Evolutionary conservation across 1,139 yeast species (phyloP).

Genomic region (Taiozyma sp.): DNA sequence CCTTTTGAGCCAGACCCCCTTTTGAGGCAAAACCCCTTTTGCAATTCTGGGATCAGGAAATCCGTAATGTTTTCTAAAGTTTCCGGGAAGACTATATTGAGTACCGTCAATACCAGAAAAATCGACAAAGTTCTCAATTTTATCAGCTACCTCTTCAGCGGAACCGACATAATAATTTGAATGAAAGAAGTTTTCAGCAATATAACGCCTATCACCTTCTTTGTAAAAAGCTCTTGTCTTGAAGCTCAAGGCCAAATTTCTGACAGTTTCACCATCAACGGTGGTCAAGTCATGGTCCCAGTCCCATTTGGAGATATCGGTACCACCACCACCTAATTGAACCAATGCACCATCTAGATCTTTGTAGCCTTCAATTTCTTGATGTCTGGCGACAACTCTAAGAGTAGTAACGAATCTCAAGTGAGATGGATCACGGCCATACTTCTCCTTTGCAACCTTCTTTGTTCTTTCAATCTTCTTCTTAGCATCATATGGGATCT

Average conservation of each 20-base stretch:
- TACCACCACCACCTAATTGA: slow-evolving; percentile 32
- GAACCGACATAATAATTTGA: slow-evolving; percentile 19
- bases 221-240: too few species aligned
- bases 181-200: slow-evolving; percentile 24
- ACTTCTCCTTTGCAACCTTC: slow-evolving; percentile 28
- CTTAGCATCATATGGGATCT: slow-evolving; percentile 20
- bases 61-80: slow-evolving; percentile 32
- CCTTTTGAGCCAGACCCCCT: slow-evolving; percentile 31
- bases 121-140: slow-evolving; percentile 31
- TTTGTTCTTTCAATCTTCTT: slow-evolving; percentile 25
- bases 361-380: slow-evolving; percentile 29
- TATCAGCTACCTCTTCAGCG: slow-evolving; percentile 21
- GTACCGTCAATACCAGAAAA: slow-evolving; percentile 30
- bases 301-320: slow-evolving; percentile 25
- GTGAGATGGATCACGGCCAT: slow-evolving; percentile 30
- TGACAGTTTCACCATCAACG: too few species aligned
- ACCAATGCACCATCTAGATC: slow-evolving; percentile 37
- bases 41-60: slow-evolving; percentile 31
- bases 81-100: slow-evolving; percentile 29
- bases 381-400: slow-evolving; percentile 29
- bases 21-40: slow-evolving; percentile 30
- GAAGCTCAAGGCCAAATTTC: too few species aligned
- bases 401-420: slow-evolving; percentile 30
- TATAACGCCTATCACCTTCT: slow-evolving; percentile 20
- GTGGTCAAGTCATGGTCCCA: slow-evolving; percentile 25